Conservation (phyloP, 2,329 filamentous ascomycete species). For the Talaromyces sp. region DNA sequence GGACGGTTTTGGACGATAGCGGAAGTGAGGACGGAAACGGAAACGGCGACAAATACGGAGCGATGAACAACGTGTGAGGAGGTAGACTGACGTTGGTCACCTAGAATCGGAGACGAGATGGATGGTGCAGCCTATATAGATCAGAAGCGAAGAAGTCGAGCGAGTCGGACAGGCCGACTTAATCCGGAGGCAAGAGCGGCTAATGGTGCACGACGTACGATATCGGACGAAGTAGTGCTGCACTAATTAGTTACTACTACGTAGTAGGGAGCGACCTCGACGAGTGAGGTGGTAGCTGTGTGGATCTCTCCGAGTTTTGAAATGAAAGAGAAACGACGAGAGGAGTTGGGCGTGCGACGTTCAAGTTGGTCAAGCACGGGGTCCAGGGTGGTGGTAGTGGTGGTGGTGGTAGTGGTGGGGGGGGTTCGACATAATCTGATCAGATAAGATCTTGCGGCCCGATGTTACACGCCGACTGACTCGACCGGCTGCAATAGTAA, state of each 20-base stretch:
- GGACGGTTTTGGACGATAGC: neutral
- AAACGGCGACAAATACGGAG: neutral
- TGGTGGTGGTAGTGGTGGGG: too few species aligned
- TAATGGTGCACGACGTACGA: neutral
- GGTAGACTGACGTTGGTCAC: neutral
- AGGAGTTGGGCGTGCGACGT: neutral
- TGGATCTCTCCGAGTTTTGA: neutral
- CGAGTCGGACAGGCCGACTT: slow-evolving; percentile 4
- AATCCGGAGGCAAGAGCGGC: slow-evolving; percentile 13
- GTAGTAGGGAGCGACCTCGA: neutral
- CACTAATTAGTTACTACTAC: neutral
- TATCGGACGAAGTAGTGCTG: neutral
- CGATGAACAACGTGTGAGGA: neutral
- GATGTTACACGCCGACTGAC: neutral
- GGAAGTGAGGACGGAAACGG: slow-evolving; percentile 1
- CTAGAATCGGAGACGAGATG: neutral
- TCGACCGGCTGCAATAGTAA: neutral
- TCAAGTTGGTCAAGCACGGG: neutral
- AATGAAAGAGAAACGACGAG: neutral
- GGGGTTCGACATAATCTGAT: slow-evolving; percentile 5
- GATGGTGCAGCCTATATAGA: neutral
- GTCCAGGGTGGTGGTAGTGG: neutral
- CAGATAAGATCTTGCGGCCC: slow-evolving; percentile 13
- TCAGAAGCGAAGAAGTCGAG: neutral
- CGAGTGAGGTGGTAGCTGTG: neutral